These are phyloP conservation scores for Parathielavia hyrcaniae DNA, from an alignment of 495 filamentous ascomycete genomes.

Conservation along the genomic window DNA sequence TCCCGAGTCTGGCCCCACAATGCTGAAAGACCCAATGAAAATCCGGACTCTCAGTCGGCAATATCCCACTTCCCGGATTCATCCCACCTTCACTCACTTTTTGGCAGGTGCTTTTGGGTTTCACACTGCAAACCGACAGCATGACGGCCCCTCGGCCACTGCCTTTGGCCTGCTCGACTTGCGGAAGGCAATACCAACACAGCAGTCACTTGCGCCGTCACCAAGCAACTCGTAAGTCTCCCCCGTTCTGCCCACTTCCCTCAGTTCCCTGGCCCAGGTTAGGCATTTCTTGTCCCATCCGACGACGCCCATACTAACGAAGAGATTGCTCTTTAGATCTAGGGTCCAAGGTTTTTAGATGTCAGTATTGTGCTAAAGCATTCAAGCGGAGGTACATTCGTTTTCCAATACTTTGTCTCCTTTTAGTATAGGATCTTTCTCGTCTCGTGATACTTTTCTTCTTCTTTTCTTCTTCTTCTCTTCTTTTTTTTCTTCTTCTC, in stretches of 20 bases:
- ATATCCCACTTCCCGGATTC: neutral
- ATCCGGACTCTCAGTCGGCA: neutral
- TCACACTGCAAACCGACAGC: neutral
- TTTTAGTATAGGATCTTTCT: too few relatives aligned
- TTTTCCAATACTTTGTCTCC: neutral
- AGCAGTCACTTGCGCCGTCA: slow-evolving; percentile 8
- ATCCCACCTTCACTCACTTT: neutral
- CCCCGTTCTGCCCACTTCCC: too few relatives aligned
- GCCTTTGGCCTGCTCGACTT: neutral
- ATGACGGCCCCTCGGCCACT: neutral
- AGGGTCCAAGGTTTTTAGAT: neutral
- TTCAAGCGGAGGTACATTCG: slow-evolving; percentile 1
- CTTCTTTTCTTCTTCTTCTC: too few relatives aligned
- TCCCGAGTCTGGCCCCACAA: neutral
- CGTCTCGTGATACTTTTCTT: too few relatives aligned
- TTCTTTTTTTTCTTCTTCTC: too few relatives aligned
- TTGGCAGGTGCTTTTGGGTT: too few relatives aligned
- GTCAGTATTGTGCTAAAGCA: neutral
- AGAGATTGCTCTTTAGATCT: neutral
- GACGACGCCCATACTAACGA: neutral
- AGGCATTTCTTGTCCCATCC: too few relatives aligned
- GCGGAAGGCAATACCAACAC: slow-evolving; percentile 3
- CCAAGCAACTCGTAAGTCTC: slow-evolving; percentile 8
- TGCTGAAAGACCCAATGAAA: neutral
- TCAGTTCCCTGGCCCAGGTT: neutral